These are phyloP conservation scores for Pittosporum tobira DNA, from an alignment of 129 eudicot genomes.

Conservation along the genomic window DNA sequence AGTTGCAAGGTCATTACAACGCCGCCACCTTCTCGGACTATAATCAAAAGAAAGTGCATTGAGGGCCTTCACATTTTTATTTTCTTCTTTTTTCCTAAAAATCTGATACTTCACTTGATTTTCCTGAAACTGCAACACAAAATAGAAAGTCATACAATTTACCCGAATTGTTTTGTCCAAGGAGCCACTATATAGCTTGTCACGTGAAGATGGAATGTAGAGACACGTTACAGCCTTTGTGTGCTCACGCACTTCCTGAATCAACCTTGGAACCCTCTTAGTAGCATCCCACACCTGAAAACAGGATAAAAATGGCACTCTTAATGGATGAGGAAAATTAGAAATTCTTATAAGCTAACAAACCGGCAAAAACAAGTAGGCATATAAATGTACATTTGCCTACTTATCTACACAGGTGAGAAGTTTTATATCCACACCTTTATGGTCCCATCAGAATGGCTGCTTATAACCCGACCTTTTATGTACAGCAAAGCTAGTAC, in stretches of 20 bases:
- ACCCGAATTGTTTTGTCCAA: conserved; percentile 79
- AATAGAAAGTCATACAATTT: conserved; percentile 9
- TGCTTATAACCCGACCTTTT: conserved; percentile 52
- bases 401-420: not conserved
- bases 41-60: too few relatives aligned
- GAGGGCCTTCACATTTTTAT: not conserved
- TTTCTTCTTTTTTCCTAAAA: not conserved
- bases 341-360: not conserved
- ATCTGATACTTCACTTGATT: not conserved
- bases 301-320: not conserved
- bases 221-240: conserved; percentile 67
- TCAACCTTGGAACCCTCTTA: conserved; percentile 41
- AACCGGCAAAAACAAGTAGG: not conserved
- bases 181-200: conserved; percentile 72
- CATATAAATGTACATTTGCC: not conserved
- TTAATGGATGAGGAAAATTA: not conserved
- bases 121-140: not conserved
- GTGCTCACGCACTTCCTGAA: conserved; percentile 75
- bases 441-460: conserved; percentile 81
- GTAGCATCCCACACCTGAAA: conserved; percentile 67
- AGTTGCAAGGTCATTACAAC: too few relatives aligned
- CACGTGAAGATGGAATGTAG: conserved; percentile 39
- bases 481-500: conserved; percentile 44
- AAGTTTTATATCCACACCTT: conserved; percentile 33
- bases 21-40: too few relatives aligned